phyloP scores from a whole-genome alignment of 805 yeast species.

The Zygoascus bituminiphila region DNA sequence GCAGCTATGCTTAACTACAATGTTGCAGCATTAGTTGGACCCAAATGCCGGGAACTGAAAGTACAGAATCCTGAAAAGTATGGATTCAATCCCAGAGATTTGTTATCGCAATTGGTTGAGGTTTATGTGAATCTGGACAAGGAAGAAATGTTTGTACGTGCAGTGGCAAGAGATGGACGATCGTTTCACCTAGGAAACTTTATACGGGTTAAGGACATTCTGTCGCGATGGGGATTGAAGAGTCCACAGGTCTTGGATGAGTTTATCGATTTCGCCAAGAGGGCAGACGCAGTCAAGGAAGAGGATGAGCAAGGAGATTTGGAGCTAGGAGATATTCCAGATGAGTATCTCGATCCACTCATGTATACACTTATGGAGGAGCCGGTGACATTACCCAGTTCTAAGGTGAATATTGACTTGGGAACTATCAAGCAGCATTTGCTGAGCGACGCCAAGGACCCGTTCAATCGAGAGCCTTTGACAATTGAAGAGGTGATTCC shows the following conservation, averaged over 20 bases:
- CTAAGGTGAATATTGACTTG: conserved; percentile 77
- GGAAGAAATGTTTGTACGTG: conserved; percentile 58
- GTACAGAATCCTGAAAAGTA: conserved; percentile 79
- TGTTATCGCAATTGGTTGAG: conserved; percentile 61
- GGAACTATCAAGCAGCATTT: conserved; percentile 89
- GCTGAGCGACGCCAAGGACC: conserved; percentile 92
- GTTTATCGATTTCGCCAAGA: conserved; percentile 48
- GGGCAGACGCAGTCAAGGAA: conserved; percentile 53
- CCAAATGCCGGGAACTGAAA: conserved; percentile 80
- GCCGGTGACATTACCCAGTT: conserved; percentile 89
- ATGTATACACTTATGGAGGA: conserved; percentile 95
- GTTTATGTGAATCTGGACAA: conserved; percentile 65
- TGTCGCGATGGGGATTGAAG: conserved; percentile 47
- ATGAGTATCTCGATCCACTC: conserved; percentile 92
- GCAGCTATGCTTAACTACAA: conserved; percentile 96
- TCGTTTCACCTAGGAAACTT: conserved; percentile 68
- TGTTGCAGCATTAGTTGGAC: conserved; percentile 88
- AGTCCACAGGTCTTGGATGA: conserved; percentile 44
- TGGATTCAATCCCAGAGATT: conserved; percentile 68
- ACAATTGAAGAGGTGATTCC: conserved; percentile 82
- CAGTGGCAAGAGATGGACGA: conserved; percentile 88
- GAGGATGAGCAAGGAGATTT: conserved; percentile 64
- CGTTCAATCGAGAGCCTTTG: conserved; percentile 89
- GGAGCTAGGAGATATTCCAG: conserved; percentile 91
- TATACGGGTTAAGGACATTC: conserved; percentile 58